phyloP scores from a whole-genome alignment of 2,329 filamentous ascomycete species.

The Colletotrichum sojae region DNA sequence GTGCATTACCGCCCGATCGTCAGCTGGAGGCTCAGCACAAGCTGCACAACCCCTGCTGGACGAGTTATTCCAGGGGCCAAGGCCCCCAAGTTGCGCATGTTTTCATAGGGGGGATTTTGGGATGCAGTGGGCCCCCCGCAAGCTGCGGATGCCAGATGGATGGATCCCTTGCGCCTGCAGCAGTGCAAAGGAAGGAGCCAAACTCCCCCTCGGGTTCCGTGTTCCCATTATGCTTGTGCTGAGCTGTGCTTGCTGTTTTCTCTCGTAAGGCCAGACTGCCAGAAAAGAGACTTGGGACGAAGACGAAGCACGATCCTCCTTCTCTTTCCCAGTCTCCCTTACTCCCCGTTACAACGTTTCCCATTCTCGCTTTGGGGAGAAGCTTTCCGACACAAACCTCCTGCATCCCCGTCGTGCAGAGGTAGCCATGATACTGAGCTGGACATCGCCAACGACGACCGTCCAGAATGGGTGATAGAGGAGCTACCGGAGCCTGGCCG shows the following conservation, averaged over 20 bases:
- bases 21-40: background rate
- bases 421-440: constrained; percentile 37
- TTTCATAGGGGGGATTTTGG: constrained; percentile 33
- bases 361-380: background rate
- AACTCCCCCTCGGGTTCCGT: constrained; percentile 22
- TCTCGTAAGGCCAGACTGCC: background rate
- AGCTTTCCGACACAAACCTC: background rate
- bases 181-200: too few species aligned
- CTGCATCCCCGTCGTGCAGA: constrained; percentile 27
- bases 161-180: background rate
- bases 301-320: constrained; percentile 26
- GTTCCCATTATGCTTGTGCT: constrained; percentile 1
- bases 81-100: constrained; percentile 29
- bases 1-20: constrained; percentile 2
- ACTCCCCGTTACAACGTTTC: background rate
- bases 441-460: constrained; percentile 25
- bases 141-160: too few species aligned
- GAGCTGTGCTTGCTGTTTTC: background rate
- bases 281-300: constrained; percentile 30
- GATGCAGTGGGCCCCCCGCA: constrained; percentile 18
- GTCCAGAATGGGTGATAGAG: constrained; percentile 40
- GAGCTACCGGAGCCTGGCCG: constrained; percentile 30
- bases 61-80: constrained; percentile 26
- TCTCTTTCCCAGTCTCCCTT: background rate
- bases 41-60: constrained; percentile 14